Base-by-base conservation (phyloP, 495 filamentous ascomycete genomes). In the Penicillium canariense region DNA sequence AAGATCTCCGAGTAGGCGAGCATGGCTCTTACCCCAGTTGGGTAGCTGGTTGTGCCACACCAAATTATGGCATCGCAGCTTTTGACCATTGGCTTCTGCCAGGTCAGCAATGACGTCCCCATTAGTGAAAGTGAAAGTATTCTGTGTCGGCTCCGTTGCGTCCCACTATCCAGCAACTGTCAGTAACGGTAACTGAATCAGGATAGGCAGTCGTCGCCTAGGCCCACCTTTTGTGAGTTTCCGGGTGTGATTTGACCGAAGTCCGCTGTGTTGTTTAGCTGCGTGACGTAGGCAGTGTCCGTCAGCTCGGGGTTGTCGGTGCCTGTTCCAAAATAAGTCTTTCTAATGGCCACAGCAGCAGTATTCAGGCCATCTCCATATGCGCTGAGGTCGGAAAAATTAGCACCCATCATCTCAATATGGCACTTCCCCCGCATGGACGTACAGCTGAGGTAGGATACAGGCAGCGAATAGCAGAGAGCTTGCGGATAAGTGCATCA, bases 21-120 rank as follows among this genome's bases (percentile, higher is more conserved):
- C n/a, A n/a, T n/a, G 3, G 17, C 26, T 45, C 68, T 14, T 69
- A 76, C 78, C 74, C 81, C 81, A 86, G 43, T 45, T 71, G 10
- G 85, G 81, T 6, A 87, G 66, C 56, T 88, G 83, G 34, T 67
- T 73, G 63, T 86, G 68, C 84, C 81, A 88, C 4, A 84, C 77
- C n/a, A 86, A 67, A 8, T 77, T 83, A 61, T 87, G 82, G 52
- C 82, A 85, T 27, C 82, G 64, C 35, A 86, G 58, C 17, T 73
- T 61, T 67, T 86, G 79, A 35, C 74, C 73, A 51, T 84, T 82
- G n/a, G 47, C 55, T 56, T 72, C 66, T 3, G 84, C 81, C 27
- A 80, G 61, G 46, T 74, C 60, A 17, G 77, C 69, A 58, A 84
- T 69, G 49, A 69, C 70, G 52, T 84, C 80, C 14, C 79, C 82